Base-by-base conservation (phyloP, 1,284 basidiomycete genomes). In the Marasmius oreades region DNA sequence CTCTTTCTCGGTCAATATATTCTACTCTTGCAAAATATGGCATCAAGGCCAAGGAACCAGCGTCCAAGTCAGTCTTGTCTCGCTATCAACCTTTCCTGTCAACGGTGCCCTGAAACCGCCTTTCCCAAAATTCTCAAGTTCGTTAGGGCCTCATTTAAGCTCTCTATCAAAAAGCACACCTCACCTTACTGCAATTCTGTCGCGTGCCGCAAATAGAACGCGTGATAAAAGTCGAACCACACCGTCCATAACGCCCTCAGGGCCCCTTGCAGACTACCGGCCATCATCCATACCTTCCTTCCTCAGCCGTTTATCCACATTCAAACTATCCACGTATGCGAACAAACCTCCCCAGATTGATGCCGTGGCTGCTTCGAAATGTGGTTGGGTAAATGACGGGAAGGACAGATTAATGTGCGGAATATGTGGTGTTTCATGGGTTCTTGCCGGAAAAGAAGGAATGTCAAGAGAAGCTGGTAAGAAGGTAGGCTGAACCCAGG, bases 341-440 rank as follows among this genome's bases (percentile, higher is more conserved):
- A 88, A 86, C 61, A 92, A 92, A 66, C 89, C 90, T 0, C 54
- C 79, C 1, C 72, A 76, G 11, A 84, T 92, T 28, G 83, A 92
- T 59, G 85, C 90, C 1, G 88, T 90, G 11, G 84, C 88, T 23
- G 89, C 90, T 1, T 77, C 88, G 0, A 86, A 81, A 66, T 88
- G 86, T 64, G 90, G 90, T 1, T 92, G 90, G 90, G 73, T 80
- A 16, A 90, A 90, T 60, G 81, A 88, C 47, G 86, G 86, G 43
- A 90, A 88, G 68, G 88, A 90, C 59, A 77, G 90, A 50, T 70
- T 92, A 16, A 74, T 85, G 1, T 92, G 89, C 64, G 83, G 82
- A 2, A 70, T 90, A 22, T 92, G 90, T 63, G 74, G 74, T 55
- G 76, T 76, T 18, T 86, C 86, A 24, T 92, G 90, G 89, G 82